Evolutionary conservation across 1,139 yeast species (phyloP), one percentile per base, ranked within the genome.

Genomic region (Suhomyces ambrosiae): DNA sequence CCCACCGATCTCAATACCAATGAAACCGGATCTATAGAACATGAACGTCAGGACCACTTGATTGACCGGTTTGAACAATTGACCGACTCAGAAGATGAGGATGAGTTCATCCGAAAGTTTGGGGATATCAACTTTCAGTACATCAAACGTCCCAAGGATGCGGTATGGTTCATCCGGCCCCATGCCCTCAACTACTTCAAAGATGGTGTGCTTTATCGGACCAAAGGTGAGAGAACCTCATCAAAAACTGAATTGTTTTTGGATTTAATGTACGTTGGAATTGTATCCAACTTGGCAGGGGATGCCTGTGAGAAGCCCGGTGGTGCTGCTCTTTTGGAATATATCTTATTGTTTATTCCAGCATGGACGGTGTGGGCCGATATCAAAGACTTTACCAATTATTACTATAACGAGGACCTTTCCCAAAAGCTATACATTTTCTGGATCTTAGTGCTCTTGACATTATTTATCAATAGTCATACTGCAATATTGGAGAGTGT

Each of bases 361-460:
- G 72, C 79, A 10, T 81, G 81, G 78, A 74, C 73, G 17, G 76
- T 81, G 17, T 81, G 87, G 86, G 62, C 74, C 22, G 86, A 80
- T 49, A 64, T 81, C 41, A 78, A 80, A 49, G 86, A 80, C 45
- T 73, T 80, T 47, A 78, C 80, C 67, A 80, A 81, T 54, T 79
- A 79, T 52, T 81, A 79, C 56, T 81, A 75, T 53, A 79, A 68
- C 42, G 83, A 79, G 50, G 87, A 82, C 54, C 58, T 80, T 35
- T 54, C 77, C 2, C 87, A 82, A 52, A 72, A 76, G 42, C 12
- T 65, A 0, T 75, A 74, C 48, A 70, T 80, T 18, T 48, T 79
- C 23, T 79, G 84, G 83, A 70, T 76, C 19, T 58, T 80, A 50
- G 57, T 63, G 1, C 59, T 80, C 30, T 61, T 81, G 46, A 71